These are phyloP conservation scores for Plasmodiophora brassicae DNA, from an alignment of 208 protist genomes.

Conservation along the genomic window DNA sequence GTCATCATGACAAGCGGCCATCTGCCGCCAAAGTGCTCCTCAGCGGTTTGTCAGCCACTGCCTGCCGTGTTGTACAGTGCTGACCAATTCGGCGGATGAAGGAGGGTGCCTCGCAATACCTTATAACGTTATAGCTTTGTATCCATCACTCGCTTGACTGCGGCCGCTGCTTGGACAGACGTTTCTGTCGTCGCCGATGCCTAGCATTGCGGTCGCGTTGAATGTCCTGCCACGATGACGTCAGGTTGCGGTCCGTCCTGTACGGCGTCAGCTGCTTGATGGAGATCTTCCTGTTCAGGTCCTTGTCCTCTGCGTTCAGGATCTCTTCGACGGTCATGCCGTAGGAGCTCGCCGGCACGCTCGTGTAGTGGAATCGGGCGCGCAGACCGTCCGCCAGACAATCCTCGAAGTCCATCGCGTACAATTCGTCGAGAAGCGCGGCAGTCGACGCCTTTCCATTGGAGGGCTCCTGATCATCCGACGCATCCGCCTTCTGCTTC, in stretches of 20 bases:
- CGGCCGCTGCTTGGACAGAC: background rate
- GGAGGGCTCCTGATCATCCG: background rate
- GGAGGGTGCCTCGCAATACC: too few relatives aligned
- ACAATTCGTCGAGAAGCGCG: background rate
- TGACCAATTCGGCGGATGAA: too few relatives aligned
- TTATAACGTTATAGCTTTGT: too few relatives aligned
- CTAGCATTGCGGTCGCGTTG: background rate
- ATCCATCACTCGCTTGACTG: background rate
- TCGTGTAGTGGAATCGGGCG: background rate
- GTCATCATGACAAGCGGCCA: too few relatives aligned
- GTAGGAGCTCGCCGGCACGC: background rate
- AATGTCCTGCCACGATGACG: background rate
- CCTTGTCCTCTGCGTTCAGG: conserved; percentile 14
- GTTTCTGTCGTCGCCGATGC: background rate
- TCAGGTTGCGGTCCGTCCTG: background rate
- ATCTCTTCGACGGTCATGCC: conserved; percentile 8
- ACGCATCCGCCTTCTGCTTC: background rate
- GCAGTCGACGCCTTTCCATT: background rate
- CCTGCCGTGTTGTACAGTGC: too few relatives aligned
- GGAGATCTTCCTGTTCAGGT: background rate
- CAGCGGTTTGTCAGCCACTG: too few relatives aligned
- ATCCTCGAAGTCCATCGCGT: conserved; percentile 31
- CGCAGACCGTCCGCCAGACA: background rate
- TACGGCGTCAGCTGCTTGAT: conserved; percentile 30
- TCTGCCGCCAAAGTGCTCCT: too few relatives aligned